Evolutionary conservation across 768 basidiomycete species (phyloP).

Genomic region (Crepidotus variabilis): DNA sequence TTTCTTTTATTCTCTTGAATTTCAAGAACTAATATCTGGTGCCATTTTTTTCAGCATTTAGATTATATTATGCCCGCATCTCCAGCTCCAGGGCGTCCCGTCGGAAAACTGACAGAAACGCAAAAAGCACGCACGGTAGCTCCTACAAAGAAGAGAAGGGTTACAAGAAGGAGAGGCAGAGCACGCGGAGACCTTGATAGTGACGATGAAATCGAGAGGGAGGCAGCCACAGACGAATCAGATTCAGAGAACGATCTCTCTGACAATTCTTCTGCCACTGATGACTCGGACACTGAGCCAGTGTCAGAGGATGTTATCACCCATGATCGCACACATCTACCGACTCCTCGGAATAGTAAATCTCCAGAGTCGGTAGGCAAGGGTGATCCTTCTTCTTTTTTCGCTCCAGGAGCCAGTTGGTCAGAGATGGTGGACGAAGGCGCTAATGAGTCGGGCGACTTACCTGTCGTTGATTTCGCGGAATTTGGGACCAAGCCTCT

Average conservation of each 20-base stretch:
- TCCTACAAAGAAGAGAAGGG: slow-evolving; percentile 37
- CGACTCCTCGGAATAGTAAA: slow-evolving; percentile 68
- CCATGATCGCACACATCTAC: slow-evolving; percentile 46
- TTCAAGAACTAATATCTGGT: background rate
- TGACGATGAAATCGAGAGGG: slow-evolving; percentile 77
- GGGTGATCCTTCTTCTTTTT: slow-evolving; percentile 44
- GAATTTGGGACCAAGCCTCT: slow-evolving; percentile 48
- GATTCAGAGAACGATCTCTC: slow-evolving; percentile 56
- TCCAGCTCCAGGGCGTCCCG: slow-evolving; percentile 28
- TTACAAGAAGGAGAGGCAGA: slow-evolving; percentile 61
- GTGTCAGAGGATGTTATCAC: slow-evolving; percentile 59
- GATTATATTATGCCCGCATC: slow-evolving; percentile 40
- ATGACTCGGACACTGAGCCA: slow-evolving; percentile 67
- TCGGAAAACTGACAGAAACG: slow-evolving; percentile 21
- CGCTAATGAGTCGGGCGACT: slow-evolving; percentile 55
- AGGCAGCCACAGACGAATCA: slow-evolving; percentile 60
- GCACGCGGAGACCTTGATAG: slow-evolving; percentile 57
- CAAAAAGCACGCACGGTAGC: slow-evolving; percentile 31
- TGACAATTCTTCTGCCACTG: slow-evolving; percentile 58
- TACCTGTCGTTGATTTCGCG: slow-evolving; percentile 81
- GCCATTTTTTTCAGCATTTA: slow-evolving; percentile 15
- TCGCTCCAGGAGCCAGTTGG: slow-evolving; percentile 59
- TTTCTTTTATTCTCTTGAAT: background rate
- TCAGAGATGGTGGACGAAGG: slow-evolving; percentile 82
- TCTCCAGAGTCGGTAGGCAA: slow-evolving; percentile 40